A percentile compares a stretch with the other conserved stretches of the same genome.
These are phyloP conservation scores for Populus deltoides DNA, from an alignment of 345 rosid species.

Conservation along the genomic window DNA sequence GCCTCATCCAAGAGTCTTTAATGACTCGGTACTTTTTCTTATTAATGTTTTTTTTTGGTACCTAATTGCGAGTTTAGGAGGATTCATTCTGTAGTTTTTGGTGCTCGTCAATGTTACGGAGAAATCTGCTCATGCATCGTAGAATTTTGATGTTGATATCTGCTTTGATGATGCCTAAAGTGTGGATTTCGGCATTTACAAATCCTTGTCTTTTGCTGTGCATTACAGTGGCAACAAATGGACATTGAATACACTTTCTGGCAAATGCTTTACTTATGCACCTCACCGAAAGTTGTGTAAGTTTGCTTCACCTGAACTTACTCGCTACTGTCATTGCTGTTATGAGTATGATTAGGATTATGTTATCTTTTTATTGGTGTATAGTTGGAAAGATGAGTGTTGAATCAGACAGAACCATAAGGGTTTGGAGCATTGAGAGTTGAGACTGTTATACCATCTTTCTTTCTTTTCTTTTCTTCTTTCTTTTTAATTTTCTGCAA, in stretches of 20 bases:
- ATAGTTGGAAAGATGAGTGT: not conserved
- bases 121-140: not conserved
- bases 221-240: slow-evolving; percentile 98
- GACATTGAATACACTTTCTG: slow-evolving; percentile 98
- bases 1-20: not conserved
- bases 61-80: not conserved
- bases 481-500: not conserved
- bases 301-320: slow-evolving; percentile 14
- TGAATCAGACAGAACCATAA: not conserved
- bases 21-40: not conserved
- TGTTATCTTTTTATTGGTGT: not conserved
- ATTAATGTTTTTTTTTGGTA: not conserved
- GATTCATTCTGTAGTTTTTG: not conserved
- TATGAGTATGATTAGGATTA: too few species aligned
- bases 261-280: slow-evolving; percentile 99
- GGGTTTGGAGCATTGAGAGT: not conserved
- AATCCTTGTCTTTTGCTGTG: slow-evolving; percentile 15
- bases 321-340: not conserved
- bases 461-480: not conserved
- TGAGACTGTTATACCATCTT: not conserved
- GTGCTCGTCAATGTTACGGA: not conserved
- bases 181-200: not conserved
- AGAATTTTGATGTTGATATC: not conserved
- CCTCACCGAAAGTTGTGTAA: slow-evolving; percentile 98
- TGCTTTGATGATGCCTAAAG: not conserved